Evolutionary conservation across 106 monocot genomes (phyloP).

Genomic region (Allium sativum): DNA sequence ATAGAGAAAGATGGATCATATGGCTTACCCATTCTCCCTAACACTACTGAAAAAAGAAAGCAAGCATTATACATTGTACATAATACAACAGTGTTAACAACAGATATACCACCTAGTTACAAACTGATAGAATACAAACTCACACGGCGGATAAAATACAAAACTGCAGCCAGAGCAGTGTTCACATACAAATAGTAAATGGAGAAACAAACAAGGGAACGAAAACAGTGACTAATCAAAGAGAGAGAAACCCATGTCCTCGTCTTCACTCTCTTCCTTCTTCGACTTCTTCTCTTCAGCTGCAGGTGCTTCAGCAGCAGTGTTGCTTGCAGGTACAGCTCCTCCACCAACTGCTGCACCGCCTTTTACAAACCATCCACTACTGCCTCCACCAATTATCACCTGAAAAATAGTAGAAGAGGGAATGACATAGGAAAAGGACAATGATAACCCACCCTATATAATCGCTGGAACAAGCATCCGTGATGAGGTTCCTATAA

Average conservation of each 20-base stretch:
- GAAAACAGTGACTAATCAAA: conserved; percentile 30
- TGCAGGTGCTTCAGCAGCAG: conserved; percentile 40
- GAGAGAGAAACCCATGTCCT: conserved; percentile 67
- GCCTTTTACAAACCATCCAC: conserved; percentile 32
- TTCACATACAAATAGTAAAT: background rate
- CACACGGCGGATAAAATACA: too few relatives aligned
- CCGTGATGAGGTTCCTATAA: conserved; percentile 37
- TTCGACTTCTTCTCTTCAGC: conserved; percentile 59
- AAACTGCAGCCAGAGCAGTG: too few relatives aligned
- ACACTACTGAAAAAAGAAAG: too few relatives aligned
- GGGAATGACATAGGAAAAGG: conserved; percentile 44
- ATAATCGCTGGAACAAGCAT: conserved; percentile 35
- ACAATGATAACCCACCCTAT: conserved; percentile 40
- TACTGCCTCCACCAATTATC: conserved; percentile 39
- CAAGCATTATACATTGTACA: too few relatives aligned
- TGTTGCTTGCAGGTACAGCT: conserved; percentile 5
- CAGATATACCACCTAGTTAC: too few relatives aligned
- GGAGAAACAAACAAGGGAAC: background rate
- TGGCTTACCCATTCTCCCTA: too few relatives aligned
- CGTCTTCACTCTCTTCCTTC: conserved; percentile 55
- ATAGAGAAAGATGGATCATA: too few relatives aligned
- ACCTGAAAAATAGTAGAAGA: conserved; percentile 67
- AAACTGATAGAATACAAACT: too few relatives aligned
- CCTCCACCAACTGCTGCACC: conserved; percentile 17
- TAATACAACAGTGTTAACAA: too few relatives aligned